Base-by-base conservation (phyloP, 345 rosid species). In the Camelina neglecta region DNA sequence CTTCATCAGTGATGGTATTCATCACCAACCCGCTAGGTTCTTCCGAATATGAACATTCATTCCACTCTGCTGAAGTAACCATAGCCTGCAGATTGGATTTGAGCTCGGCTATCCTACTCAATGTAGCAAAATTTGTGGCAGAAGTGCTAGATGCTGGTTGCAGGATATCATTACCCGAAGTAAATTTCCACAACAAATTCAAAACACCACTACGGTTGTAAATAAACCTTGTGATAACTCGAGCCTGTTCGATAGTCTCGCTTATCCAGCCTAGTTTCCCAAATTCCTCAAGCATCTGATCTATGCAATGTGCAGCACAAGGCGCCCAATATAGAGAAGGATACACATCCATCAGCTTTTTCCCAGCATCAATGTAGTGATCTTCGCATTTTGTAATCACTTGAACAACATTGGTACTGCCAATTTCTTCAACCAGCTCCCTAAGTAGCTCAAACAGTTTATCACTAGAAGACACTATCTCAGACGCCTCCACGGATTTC, bases 31-130 rank as follows among this genome's bases (percentile, higher is more conserved):
- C 98, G n/a, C 88, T 91, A 1, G 83, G 77, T 67, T 87, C 88
- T 81, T 88, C 87, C 4, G 94, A 84, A 76, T 77, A 80, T 0
- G 75, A 84, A 71, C 85, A 84, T 67, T 90, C 93, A 73, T 83
- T 75, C 98, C 98, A 92, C 79, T 92, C 96, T 60, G 85, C 83
- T 6, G 98, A 92, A 69, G 91, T 83, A 74, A 89, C 85, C 98
- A 94, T 92, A 33, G 81, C 77, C 84, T 92, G 87, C 80, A 94
- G 69, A 78, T 80, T 82, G 72, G 79, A 79, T 74, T 85, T 86
- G 29, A 85, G 85, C 64, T 84, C 83, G 42, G 86, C 81, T 79
- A 94, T 77, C 65, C 86, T 78, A 63, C 73, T 79, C 87, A 94
- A 77, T 8, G 89, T 83, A 26, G 84, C 75, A 42, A 92, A 90